These are phyloP conservation scores for Scortechinia acanthostroma DNA, from an alignment of 2,329 filamentous ascomycete genomes.

Conservation along the genomic window DNA sequence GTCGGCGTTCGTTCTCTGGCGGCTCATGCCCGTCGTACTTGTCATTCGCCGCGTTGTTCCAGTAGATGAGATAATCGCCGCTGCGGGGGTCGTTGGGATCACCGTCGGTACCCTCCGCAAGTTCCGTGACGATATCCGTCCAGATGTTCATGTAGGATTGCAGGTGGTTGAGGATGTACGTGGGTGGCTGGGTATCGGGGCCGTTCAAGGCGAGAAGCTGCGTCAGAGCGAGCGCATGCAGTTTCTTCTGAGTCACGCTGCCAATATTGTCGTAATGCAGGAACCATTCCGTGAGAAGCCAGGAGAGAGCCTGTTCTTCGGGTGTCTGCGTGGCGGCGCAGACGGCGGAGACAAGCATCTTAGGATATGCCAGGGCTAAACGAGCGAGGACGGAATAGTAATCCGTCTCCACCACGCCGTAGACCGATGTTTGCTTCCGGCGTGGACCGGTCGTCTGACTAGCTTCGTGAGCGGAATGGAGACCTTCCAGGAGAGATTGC, in stretches of 20 bases:
- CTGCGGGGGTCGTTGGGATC: conserved; percentile 11
- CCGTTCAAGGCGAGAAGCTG: conserved; percentile 30
- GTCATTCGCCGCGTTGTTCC: conserved; percentile 11
- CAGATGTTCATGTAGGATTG: conserved; percentile 39
- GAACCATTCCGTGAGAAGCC: conserved; percentile 37
- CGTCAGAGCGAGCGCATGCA: conserved; percentile 40
- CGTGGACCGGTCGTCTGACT: conserved; percentile 58
- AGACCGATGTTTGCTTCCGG: conserved; percentile 40
- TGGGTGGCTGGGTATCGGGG: conserved; percentile 27
- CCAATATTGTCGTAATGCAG: conserved; percentile 35
- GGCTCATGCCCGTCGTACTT: not conserved
- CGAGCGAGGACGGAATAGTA: conserved; percentile 56
- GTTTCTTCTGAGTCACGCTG: conserved; percentile 34
- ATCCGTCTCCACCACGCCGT: conserved; percentile 56
- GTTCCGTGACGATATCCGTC: conserved; percentile 38
- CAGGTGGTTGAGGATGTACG: conserved; percentile 29
- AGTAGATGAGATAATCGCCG: conserved; percentile 29
- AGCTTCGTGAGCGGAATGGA: conserved; percentile 36
- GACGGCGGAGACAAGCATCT: conserved; percentile 32
- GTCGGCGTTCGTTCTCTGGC: not conserved
- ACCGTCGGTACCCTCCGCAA: conserved; percentile 33
- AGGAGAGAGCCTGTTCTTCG: conserved; percentile 23
- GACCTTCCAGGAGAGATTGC: conserved; percentile 27
- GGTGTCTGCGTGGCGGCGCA: conserved; percentile 17
- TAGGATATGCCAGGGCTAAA: conserved; percentile 44